Evolutionary conservation across 1,284 basidiomycete species (phyloP).

Genomic region (Phellopilus nigrolimitatus): DNA sequence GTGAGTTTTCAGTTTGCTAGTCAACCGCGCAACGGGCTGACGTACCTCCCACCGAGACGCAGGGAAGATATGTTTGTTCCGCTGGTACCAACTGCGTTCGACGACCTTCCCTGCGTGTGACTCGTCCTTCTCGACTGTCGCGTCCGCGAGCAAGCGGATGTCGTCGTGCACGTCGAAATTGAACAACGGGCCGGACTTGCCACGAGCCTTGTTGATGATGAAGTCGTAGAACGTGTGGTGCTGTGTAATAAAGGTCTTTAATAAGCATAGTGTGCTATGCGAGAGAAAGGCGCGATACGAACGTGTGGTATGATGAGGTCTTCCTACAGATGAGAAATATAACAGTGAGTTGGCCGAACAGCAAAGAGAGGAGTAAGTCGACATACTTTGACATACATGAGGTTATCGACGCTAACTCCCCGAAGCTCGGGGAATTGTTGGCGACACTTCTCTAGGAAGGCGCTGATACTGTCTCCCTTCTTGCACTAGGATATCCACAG

Average conservation of each 20-base stretch:
- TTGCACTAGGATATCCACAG: conserved; percentile 63
- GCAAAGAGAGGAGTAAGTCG: background rate
- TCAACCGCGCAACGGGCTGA: conserved; percentile 11
- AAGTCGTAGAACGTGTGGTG: conserved; percentile 99
- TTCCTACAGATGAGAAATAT: conserved; percentile 49
- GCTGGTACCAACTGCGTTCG: conserved; percentile 91
- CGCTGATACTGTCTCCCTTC: conserved; percentile 92
- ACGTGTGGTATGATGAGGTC: conserved; percentile 95
- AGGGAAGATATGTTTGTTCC: conserved; percentile 97
- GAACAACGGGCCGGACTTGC: conserved; percentile 97
- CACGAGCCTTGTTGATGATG: conserved; percentile 95
- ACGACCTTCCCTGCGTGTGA: conserved; percentile 99
- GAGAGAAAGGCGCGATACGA: conserved; percentile 31
- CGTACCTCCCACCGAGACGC: conserved; percentile 90
- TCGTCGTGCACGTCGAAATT: conserved; percentile 99
- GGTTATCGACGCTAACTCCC: conserved; percentile 86
- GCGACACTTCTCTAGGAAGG: conserved; percentile 90
- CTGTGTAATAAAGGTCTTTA: conserved; percentile 39
- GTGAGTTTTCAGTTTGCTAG: conserved; percentile 3
- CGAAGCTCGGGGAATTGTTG: conserved; percentile 90
- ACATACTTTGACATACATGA: conserved; percentile 96
- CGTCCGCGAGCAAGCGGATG: conserved; percentile 91
- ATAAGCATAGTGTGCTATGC: background rate
- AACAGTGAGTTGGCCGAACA: background rate
- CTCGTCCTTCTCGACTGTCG: conserved; percentile 96